Evolutionary conservation across 495 filamentous ascomycete species (phyloP).

Genomic region (Talaromyces proteolyticus): DNA sequence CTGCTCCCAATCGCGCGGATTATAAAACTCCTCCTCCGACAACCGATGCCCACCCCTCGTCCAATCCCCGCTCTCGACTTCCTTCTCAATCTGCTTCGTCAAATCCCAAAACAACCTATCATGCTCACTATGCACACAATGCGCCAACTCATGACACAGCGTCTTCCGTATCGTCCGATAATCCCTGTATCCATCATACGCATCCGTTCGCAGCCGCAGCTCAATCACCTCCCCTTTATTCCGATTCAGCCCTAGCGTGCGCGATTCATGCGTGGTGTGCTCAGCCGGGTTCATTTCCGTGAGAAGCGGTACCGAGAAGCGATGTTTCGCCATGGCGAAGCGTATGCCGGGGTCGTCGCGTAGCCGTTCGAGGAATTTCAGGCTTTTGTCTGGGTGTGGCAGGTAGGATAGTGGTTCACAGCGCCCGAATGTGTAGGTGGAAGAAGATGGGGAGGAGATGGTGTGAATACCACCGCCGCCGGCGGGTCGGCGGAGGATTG

Average conservation of each 20-base stretch:
- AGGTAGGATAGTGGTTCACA: conserved; percentile 75
- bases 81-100: conserved; percentile 75
- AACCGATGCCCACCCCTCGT: conserved; percentile 58
- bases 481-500: conserved; percentile 22
- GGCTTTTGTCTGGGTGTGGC: conserved; percentile 60
- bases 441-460: conserved; percentile 34
- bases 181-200: conserved; percentile 88
- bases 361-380: conserved; percentile 70
- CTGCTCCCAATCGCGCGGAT: conserved; percentile 49
- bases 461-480: conserved; percentile 37
- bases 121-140: conserved; percentile 81
- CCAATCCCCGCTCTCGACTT: conserved; percentile 79
- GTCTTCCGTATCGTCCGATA: conserved; percentile 88
- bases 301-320: conserved; percentile 78
- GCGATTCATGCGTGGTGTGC: conserved; percentile 73
- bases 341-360: conserved; percentile 81
- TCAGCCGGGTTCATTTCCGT: conserved; percentile 91
- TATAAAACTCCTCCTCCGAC: conserved; percentile 65
- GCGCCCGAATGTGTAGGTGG: conserved; percentile 73
- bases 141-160: conserved; percentile 90
- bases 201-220: conserved; percentile 83
- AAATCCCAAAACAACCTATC: conserved; percentile 86
- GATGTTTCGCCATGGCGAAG: conserved; percentile 72
- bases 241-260: conserved; percentile 82
- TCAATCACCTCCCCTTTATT: conserved; percentile 90